Conservation (phyloP, 805 yeast genomes). For the Kodamaea lidongshanica region DNA sequence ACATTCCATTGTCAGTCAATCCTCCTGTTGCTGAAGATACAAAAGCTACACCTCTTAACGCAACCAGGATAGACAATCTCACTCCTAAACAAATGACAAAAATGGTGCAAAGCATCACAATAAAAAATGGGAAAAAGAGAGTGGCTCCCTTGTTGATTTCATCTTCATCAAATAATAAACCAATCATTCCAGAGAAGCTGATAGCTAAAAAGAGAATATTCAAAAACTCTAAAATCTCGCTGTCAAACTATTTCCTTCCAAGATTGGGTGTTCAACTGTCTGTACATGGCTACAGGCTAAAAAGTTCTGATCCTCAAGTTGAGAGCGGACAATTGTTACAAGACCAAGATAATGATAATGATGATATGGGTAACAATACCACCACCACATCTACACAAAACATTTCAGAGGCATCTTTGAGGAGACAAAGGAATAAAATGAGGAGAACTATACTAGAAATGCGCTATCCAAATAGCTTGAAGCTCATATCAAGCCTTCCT, state of each 20-base stretch:
- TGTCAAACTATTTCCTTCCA: conserved; percentile 49
- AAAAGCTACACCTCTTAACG: conserved; percentile 1
- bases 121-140: conserved; percentile 71
- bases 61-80: neutral
- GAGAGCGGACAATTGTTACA: conserved; percentile 14
- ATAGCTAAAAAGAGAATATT: conserved; percentile 15
- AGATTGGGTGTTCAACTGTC: conserved; percentile 58
- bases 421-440: conserved; percentile 27
- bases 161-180: conserved; percentile 22
- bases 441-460: conserved; percentile 25
- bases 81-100: conserved; percentile 12
- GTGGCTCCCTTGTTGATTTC: conserved; percentile 68
- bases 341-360: conserved; percentile 43
- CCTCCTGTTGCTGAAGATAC: too few species aligned
- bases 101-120: conserved; percentile 42
- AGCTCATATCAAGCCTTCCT: conserved; percentile 29
- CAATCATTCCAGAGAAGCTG: conserved; percentile 10
- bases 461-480: conserved; percentile 33
- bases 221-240: conserved; percentile 32
- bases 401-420: conserved; percentile 26
- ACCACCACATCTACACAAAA: conserved; percentile 10
- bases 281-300: conserved; percentile 47
- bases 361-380: conserved; percentile 38
- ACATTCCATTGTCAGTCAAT: too few species aligned
- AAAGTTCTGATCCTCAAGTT: conserved; percentile 8